Base-by-base conservation (phyloP, 2,329 filamentous ascomycete genomes). In the Chalaropsis ovoidea region DNA sequence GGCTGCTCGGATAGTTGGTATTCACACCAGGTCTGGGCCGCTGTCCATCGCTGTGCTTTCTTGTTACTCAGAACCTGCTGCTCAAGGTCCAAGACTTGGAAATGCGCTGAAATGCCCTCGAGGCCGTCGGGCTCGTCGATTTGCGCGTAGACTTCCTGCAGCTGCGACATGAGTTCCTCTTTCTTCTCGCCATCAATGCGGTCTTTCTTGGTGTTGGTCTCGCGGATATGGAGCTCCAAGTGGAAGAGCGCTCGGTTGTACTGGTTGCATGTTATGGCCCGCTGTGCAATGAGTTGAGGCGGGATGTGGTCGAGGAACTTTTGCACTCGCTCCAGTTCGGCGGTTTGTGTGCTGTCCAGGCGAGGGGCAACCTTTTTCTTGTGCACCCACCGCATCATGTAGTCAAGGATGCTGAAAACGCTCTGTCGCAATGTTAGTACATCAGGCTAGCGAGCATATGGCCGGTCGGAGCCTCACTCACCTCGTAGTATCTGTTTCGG, bases 71-170 rank as follows among this genome's bases (percentile, higher is more conserved):
- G 80, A 41, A 96, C 88, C 73, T 97, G 92, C 73, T 96, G 93
- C 68, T 96, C 89, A 62, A 96, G 87, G 69, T 95, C 89, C n/a
- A 97, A 78, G 11, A 91, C 85, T 67, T 88, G 87, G 2, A 97
- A 79, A 73, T 94, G 88, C 22, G 90, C 86, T 1, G 93, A 95
- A 68, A 99, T 93, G 2, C 94, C 94, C 73, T 97, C 92, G 42
- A 99, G 86, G 0, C 93, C 92, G 74, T 99, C 94, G 0, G 94
- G 95, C 71, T 99, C 94, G 72, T 99, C 94, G 68, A 99, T 97
- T 70, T 96, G 89, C 0, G 90, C 90, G 74, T 99, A 99, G 19
- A 99, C 96, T 64, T 93, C 86, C 72, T 97, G 93, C 27, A 99
- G 78, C 68, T 86, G 84, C 70, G 90, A 84, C 67, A 95, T 82